Conservation (phyloP, 169 alveolate species). For the Theileria annulata region DNA sequence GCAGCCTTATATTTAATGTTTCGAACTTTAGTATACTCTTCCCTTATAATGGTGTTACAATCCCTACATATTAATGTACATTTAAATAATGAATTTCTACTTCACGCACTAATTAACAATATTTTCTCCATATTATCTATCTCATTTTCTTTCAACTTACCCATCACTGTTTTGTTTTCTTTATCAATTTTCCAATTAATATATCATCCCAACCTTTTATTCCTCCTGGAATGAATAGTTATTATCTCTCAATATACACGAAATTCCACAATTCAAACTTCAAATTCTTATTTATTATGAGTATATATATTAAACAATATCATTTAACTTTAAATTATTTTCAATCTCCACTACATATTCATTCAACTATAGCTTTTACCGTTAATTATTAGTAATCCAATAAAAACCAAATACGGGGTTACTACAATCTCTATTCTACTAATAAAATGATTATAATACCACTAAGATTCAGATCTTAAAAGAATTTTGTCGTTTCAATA, state of each 20-base stretch:
- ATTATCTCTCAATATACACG: neutral
- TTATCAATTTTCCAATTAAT: neutral
- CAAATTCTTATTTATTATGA: neutral
- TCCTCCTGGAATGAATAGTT: neutral
- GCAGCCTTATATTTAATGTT: neutral
- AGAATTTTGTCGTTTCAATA: neutral
- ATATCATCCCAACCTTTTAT: neutral
- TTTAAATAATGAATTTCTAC: neutral
- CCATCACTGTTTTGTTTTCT: neutral
- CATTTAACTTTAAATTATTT: too few species aligned
- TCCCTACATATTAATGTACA: neutral
- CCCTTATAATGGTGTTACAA: slow-evolving; percentile 1
- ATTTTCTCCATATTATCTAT: neutral
- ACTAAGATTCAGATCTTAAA: neutral
- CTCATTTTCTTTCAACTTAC: neutral
- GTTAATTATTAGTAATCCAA: neutral
- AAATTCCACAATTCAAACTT: neutral
- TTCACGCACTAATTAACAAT: neutral
- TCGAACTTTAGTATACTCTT: neutral
- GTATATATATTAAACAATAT: neutral
- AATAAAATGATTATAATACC: neutral
- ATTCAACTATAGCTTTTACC: neutral
- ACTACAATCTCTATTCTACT: neutral
- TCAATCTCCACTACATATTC: neutral
- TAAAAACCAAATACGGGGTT: neutral